Conservation (phyloP, 179 eudicot genomes). For the Vitellaria paradoxa region DNA sequence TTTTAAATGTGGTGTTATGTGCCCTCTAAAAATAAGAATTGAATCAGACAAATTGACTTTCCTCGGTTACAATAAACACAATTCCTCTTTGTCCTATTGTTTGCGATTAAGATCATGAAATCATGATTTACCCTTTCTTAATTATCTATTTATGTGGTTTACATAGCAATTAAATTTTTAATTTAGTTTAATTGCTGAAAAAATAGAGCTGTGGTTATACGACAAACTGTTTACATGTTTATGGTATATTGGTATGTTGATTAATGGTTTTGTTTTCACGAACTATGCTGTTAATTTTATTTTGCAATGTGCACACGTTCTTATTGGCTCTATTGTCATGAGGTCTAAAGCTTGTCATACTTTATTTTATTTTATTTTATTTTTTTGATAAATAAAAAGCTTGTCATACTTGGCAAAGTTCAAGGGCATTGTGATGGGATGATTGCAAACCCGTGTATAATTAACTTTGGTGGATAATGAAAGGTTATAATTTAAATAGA, state of each 20-base stretch:
- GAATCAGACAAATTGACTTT: not conserved
- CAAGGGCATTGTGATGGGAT: not conserved
- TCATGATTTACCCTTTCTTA: not conserved
- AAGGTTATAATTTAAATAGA: too few species aligned
- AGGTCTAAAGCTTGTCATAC: not conserved
- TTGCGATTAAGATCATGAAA: not conserved
- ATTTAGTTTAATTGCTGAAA: too few species aligned
- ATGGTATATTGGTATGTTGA: not conserved
- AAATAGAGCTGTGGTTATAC: not conserved
- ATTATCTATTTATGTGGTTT: not conserved
- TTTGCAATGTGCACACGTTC: not conserved
- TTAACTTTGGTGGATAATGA: not conserved
- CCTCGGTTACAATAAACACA: not conserved
- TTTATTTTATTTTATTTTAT: too few species aligned
- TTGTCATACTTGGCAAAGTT: not conserved
- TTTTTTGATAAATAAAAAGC: too few species aligned
- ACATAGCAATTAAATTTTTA: not conserved
- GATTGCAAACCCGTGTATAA: not conserved
- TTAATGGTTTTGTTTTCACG: not conserved
- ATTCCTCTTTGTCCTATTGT: not conserved
- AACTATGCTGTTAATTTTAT: not conserved
- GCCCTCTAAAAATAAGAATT: not conserved
- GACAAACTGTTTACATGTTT: not conserved
- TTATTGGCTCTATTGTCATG: slow-evolving; percentile 2
- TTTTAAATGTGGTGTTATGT: not conserved